phyloP scores from a whole-genome alignment of 768 basidiomycete genomes.

The Kwoniella shandongensis region DNA sequence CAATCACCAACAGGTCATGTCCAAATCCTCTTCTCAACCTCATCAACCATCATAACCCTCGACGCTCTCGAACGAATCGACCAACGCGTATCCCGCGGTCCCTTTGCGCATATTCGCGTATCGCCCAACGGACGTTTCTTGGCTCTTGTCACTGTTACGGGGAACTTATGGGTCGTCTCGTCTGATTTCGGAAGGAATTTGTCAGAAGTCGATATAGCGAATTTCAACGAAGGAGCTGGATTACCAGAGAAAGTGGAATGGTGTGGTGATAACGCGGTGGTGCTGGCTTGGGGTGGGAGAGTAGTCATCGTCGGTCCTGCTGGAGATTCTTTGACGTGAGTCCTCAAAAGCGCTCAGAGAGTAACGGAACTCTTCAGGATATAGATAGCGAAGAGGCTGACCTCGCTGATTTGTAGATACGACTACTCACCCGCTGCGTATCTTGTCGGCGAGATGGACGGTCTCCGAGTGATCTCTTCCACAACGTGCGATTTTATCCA shows the following conservation, averaged over 20 bases:
- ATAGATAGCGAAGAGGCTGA: neutral
- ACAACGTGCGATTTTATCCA: slow-evolving; percentile 85
- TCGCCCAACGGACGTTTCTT: slow-evolving; percentile 94
- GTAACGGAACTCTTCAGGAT: neutral
- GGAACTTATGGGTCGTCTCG: slow-evolving; percentile 88
- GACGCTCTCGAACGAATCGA: slow-evolving; percentile 88
- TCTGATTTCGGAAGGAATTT: slow-evolving; percentile 84
- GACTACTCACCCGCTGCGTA: slow-evolving; percentile 73
- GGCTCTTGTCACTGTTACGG: slow-evolving; percentile 69
- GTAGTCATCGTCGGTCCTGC: slow-evolving; percentile 88
- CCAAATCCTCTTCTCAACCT: slow-evolving; percentile 80
- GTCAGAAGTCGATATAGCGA: slow-evolving; percentile 70
- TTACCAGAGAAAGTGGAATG: slow-evolving; percentile 72
- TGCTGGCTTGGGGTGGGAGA: slow-evolving; percentile 75
- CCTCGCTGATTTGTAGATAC: slow-evolving; percentile 63
- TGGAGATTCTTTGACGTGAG: slow-evolving; percentile 80
- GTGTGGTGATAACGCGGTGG: slow-evolving; percentile 94
- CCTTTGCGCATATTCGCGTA: slow-evolving; percentile 80
- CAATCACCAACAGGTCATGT: slow-evolving; percentile 83
- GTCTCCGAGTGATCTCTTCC: slow-evolving; percentile 76
- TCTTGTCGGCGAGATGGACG: slow-evolving; percentile 83
- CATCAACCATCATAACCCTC: slow-evolving; percentile 74
- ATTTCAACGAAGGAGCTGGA: slow-evolving; percentile 21
- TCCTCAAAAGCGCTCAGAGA: slow-evolving; percentile 10
- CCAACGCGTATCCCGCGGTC: slow-evolving; percentile 77